phyloP scores from a whole-genome alignment of 192 early-diverging fungal genomes.

The Chytriomyces hyalinus region DNA sequence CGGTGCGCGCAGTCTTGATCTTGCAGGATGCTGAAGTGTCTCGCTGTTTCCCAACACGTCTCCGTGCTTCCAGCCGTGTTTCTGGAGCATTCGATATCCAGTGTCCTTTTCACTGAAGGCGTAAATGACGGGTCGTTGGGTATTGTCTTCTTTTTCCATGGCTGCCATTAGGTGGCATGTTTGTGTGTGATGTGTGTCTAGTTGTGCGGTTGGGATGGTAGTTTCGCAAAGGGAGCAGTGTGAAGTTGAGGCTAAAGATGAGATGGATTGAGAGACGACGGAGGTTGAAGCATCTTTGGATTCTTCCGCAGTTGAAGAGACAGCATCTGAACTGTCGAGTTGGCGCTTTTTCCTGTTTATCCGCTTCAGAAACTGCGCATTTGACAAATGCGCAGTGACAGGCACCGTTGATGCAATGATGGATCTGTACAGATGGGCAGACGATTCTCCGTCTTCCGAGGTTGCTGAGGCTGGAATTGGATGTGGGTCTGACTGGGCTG shows the following conservation, averaged over 20 bases:
- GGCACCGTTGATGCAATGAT: too few species aligned
- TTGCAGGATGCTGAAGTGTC: too few species aligned
- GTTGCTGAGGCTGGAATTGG: too few species aligned
- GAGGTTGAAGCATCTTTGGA: background rate
- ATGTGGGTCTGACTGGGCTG: background rate
- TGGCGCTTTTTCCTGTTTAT: background rate
- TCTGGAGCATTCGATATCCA: conserved; percentile 24
- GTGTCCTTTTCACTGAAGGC: conserved; percentile 20
- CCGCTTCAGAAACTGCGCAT: conserved; percentile 14
- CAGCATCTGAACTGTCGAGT: too few species aligned
- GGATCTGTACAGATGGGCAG: too few species aligned
- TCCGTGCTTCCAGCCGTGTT: conserved; percentile 20
- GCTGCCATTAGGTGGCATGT: conserved; percentile 11
- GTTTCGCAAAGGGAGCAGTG: conserved; percentile 9
- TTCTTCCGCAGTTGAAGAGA: background rate
- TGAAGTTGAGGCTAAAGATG: too few species aligned
- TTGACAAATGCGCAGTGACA: background rate
- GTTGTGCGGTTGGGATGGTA: background rate
- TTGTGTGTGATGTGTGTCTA: background rate
- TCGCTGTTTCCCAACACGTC: background rate
- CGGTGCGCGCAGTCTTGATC: too few species aligned
- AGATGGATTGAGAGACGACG: background rate
- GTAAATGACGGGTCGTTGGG: conserved; percentile 8
- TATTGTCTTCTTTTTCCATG: background rate
- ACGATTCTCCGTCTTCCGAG: too few species aligned